Base-by-base conservation (phyloP, 1,139 yeast genomes). In the Blastobotrys niveus region DNA sequence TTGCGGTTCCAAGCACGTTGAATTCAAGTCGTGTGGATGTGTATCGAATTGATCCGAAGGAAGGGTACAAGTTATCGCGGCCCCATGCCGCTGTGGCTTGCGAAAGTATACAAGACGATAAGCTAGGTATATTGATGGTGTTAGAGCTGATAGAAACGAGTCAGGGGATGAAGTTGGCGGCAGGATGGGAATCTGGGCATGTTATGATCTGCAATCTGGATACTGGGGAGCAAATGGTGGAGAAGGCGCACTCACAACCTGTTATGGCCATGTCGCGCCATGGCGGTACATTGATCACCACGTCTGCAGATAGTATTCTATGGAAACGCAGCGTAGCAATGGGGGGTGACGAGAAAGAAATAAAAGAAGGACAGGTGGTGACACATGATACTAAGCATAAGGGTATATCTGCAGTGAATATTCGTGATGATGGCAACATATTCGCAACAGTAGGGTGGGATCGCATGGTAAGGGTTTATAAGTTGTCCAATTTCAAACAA, bases 401-500 rank as follows among this genome's bases (percentile, higher is more conserved):
- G 2, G 70, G 70, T 1, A 47, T 64, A 2, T 56, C 61, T 14
- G 48, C 57, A 0, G 45, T 64, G 5, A 54, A 47, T 9, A 36
- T 63, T 1, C 57, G 67, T 17, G 47, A 50, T 2, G 68, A 65
- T 22, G 61, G 58, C 10, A 52, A 54, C 18, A 42, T 63, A 3
- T 46, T 60, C 31, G 63, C 64, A 6, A 59, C 63, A 1, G 65
- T 68, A 1, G 69, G 71, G 14, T 68, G 72, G 72, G 72, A 68
- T 38, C 68, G 69, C 6, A 53, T 51, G 42, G 62, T 65, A 4
- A 59, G 70, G 2, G 49, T 67, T 3, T 66, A 58, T 46, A 43
- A 47, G 3, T 53, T 52, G 32, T 34, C 45, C 3, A 47, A 48
- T 2, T 37, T 60, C 43, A 56, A 55, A 29, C 56, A 54, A 8